Evolutionary conservation across 345 rosid genomes (phyloP).

Genomic region (Hevea brasiliensis): DNA sequence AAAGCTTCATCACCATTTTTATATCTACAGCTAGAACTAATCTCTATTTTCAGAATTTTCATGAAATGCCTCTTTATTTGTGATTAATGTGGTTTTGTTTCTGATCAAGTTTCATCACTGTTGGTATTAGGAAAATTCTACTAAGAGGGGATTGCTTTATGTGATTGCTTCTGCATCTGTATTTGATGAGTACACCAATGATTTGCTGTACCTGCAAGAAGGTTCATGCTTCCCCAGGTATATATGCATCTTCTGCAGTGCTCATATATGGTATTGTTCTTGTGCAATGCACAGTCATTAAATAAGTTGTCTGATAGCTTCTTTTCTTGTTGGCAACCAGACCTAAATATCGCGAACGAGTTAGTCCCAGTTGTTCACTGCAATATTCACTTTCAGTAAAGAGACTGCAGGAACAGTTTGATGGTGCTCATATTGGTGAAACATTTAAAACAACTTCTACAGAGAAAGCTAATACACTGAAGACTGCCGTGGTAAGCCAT

Average conservation of each 20-base stretch:
- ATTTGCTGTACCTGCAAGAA: slow-evolving; percentile 28
- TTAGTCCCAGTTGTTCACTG: slow-evolving; percentile 3
- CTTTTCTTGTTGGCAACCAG: slow-evolving; percentile 18
- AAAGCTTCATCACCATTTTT: background rate
- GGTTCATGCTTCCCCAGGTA: slow-evolving; percentile 33
- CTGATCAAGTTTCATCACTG: no score
- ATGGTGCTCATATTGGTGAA: slow-evolving; percentile 10
- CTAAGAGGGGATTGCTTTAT: slow-evolving; percentile 29
- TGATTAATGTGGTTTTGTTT: background rate
- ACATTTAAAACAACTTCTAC: slow-evolving; percentile 4
- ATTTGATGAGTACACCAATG: slow-evolving; percentile 29
- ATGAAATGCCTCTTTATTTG: no score
- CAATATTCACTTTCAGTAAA: slow-evolving; percentile 14
- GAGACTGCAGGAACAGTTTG: slow-evolving; percentile 18
- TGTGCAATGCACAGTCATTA: background rate
- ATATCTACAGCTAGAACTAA: background rate
- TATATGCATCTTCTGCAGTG: background rate
- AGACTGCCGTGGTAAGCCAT: slow-evolving; percentile 20
- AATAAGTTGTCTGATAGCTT: background rate
- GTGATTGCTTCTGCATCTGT: slow-evolving; percentile 22
- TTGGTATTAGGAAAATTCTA: slow-evolving; percentile 19
- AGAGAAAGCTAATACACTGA: slow-evolving; percentile 6
- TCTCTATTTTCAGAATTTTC: background rate
- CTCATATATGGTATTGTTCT: background rate
- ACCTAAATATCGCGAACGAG: slow-evolving; percentile 21